Base-by-base conservation (phyloP, 345 rosid species). In the Nephelium lappaceum region DNA sequence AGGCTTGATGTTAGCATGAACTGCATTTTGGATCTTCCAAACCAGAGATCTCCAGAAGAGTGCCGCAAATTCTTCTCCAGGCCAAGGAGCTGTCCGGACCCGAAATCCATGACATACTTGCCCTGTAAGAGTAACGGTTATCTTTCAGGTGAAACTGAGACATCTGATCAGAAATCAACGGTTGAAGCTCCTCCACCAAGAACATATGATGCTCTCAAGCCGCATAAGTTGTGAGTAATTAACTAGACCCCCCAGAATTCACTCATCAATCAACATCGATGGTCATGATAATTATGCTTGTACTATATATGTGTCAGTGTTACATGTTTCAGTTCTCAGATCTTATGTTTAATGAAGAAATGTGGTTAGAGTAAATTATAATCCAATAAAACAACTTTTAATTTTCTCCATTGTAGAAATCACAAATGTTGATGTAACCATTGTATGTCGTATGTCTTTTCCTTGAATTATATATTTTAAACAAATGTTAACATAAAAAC, bases 1-100 rank as follows among this genome's bases (percentile, higher is more conserved):
- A 71, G 1, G 27, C 88, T 91, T 8, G 85, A 89, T 69, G 83
- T 91, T 18, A 27, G 69, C 18, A 83, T 61, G 81, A 89, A 91
- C 85, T 91, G 94, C 87, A 86, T 91, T 79, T 45, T 77, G 60
- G 94, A 68, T 45, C 86, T 91, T 21, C 89, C 92, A n/a, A 8
- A 41, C 6, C 91, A 91, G 85, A 86, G 81, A 73, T 11, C 82
- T 15, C 31, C 15, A 10, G 67, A 73, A 4, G 83, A 81, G 0
- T 90, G 93, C n/a, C 41, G 5, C 2, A 27, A 7, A 12, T 90
- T 88, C 82, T 88, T 85, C 86, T 80, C 83, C 8, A 51, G 58
- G 42, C 23, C 3, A 0, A 19, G 0, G 23, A 6, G 0, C 5
- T 90, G 93, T 67, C 66, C 83, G 1, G 63, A 82, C 6, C 65